Evolutionary conservation across 2,329 filamentous ascomycete genomes (phyloP), one percentile per base, ranked within the genome.

Genomic region (Dissoconium aciculare): DNA sequence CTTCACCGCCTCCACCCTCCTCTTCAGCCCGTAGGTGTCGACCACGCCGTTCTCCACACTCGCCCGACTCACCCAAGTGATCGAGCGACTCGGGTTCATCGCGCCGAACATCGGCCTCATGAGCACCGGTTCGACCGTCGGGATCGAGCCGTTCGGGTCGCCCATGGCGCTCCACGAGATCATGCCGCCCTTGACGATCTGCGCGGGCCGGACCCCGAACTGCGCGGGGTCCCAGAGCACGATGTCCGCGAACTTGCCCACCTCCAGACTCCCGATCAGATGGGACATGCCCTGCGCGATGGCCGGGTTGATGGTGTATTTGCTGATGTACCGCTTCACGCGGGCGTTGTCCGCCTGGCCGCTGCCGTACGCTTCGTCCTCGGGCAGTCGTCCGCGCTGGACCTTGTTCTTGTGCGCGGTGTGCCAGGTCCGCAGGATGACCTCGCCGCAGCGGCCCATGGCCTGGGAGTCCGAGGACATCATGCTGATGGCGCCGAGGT

Each of bases 371-470:
- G 69, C 81, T 40, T 77, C 66, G 47, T 95, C 87, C 60, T 92
- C 80, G 5, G 69, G 62, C 15, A 95, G 58, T 1, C 57, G 50
- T 0, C 87, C 87, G 5, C 85, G 70, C 58, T 94, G 84, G 11
- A 75, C 52, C 58, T 92, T 93, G 55, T 95, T 95, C 69, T 94
- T 94, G 59, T 94, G 83, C 1, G 87, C 87, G 2, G 87, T 95
- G 57, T 94, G 85, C 87, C 87, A 95, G 0, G 87, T 94, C 9
- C 87, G 72, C 14, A 91, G 64, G 37, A 95, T 73, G 32, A 95
- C 87, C 60, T 95, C 87, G 41, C 87, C 87, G 52, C 83, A 92
- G 30, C 87, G 78, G 34, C 87, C 87, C 87, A 95, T 95, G 46
- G 87, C 87, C 58, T 95, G 87, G 0, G 79, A 87, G 59, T 95